These are phyloP conservation scores for Yamadazyma trypodendri DNA, from an alignment of 1,139 yeast genomes.

Conservation along the genomic window DNA sequence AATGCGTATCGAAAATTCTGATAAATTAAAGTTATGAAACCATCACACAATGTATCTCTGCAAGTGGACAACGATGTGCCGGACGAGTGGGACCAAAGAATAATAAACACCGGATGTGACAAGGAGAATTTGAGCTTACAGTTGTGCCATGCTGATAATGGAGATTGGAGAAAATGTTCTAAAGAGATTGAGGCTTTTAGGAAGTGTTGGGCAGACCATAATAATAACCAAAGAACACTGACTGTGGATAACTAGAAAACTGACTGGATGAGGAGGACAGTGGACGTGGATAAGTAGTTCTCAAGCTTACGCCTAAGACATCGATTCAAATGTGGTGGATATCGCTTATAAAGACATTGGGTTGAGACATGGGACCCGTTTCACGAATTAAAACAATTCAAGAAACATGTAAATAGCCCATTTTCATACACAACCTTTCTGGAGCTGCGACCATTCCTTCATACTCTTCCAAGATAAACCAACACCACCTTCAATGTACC, in stretches of 20 bases:
- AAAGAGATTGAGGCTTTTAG: conserved; percentile 67
- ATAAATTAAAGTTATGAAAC: neutral
- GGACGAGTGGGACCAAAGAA: conserved; percentile 74
- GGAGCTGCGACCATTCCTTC: too few relatives aligned
- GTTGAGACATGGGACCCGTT: too few relatives aligned
- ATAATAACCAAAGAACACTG: conserved; percentile 54
- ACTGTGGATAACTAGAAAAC: conserved; percentile 40
- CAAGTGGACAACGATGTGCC: conserved; percentile 50
- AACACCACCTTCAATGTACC: neutral
- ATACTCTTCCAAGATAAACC: too few relatives aligned
- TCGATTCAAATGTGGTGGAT: too few relatives aligned
- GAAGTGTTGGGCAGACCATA: conserved; percentile 63
- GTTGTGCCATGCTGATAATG: conserved; percentile 75
- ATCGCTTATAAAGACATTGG: too few relatives aligned
- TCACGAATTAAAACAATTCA: too few relatives aligned
- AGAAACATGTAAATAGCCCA: too few relatives aligned
- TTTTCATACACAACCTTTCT: too few relatives aligned
- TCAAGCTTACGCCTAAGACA: too few relatives aligned
- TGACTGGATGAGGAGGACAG: too few relatives aligned
- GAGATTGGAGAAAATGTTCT: conserved; percentile 75
- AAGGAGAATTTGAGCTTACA: conserved; percentile 66
- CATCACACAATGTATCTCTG: neutral
- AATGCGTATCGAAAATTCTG: neutral
- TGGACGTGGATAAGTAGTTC: too few relatives aligned
- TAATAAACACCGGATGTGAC: conserved; percentile 71